A percentile compares a stretch with the other conserved stretches of the same genome.
These are phyloP conservation scores for Athelia psychrophila DNA, from an alignment of 1,284 basidiomycete species.

Conservation along the genomic window DNA sequence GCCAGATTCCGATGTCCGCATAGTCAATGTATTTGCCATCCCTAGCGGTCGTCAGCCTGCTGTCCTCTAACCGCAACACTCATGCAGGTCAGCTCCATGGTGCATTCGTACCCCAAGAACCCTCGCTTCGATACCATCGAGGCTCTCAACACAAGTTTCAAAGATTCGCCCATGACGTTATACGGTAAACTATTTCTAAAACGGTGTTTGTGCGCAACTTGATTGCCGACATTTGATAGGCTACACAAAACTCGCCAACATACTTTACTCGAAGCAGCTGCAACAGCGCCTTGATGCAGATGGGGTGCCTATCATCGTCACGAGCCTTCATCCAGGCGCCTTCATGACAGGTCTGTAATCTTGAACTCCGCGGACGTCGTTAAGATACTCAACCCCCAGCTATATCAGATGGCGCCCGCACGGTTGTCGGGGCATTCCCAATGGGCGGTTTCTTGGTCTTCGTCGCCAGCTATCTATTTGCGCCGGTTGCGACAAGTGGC, in stretches of 20 bases:
- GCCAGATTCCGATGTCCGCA: constrained; percentile 44
- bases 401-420: neutral
- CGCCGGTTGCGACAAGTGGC: no score
- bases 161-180: neutral
- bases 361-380: neutral
- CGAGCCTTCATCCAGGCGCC: constrained; percentile 30
- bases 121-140: neutral
- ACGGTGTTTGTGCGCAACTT: neutral
- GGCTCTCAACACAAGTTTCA: neutral
- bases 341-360: neutral
- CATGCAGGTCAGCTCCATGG: neutral
- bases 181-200: constrained; percentile 24
- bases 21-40: constrained; percentile 30
- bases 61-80: constrained; percentile 7
- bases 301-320: constrained; percentile 20
- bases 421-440: neutral
- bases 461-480: neutral
- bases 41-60: neutral
- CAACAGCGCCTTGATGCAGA: constrained; percentile 31
- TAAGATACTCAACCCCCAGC: neutral
- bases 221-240: constrained; percentile 17
- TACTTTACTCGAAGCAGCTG: constrained; percentile 36
- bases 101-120: neutral
- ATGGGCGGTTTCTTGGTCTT: neutral
- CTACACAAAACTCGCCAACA: constrained; percentile 38